phyloP scores from a whole-genome alignment of 148 eudicot genomes.

The Heliosperma pusillum region DNA sequence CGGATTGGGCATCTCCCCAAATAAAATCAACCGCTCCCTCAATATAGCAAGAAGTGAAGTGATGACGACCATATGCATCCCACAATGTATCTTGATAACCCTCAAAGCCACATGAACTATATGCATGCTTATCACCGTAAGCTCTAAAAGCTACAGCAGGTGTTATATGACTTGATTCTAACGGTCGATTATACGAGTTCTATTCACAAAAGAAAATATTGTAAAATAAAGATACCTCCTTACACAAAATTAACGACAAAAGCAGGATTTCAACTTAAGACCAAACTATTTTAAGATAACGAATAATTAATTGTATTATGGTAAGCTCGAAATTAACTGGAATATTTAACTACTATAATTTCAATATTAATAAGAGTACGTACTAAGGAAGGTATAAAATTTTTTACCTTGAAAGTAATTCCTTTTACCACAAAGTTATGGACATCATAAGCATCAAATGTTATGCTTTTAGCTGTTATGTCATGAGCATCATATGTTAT shows the following conservation, averaged over 20 bases:
- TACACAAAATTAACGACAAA: background rate
- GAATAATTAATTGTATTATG: too few relatives aligned
- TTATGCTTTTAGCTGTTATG: background rate
- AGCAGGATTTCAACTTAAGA: too few relatives aligned
- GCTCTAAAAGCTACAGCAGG: conserved; percentile 23
- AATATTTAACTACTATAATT: too few relatives aligned
- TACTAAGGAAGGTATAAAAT: background rate
- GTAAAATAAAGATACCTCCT: background rate
- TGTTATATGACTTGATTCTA: too few relatives aligned
- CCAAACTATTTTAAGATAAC: too few relatives aligned
- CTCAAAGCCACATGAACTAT: conserved; percentile 27
- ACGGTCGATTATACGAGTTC: conserved; percentile 16
- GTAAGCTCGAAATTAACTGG: too few relatives aligned
- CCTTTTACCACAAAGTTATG: conserved; percentile 26
- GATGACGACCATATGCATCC: conserved; percentile 34
- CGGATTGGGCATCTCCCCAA: conserved; percentile 38
- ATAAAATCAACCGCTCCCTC: conserved; percentile 44
- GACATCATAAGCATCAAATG: conserved; percentile 14
- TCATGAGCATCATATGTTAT: conserved; percentile 14
- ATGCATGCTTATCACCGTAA: conserved; percentile 42
- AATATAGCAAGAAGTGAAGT: conserved; percentile 33
- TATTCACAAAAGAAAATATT: background rate
- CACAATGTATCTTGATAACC: conserved; percentile 47
- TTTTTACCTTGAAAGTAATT: conserved; percentile 21
- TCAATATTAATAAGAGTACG: too few relatives aligned